Evolutionary conservation across 2,329 filamentous ascomycete genomes (phyloP), one percentile per base, ranked within the genome.

Genomic region (Septoria linicola): DNA sequence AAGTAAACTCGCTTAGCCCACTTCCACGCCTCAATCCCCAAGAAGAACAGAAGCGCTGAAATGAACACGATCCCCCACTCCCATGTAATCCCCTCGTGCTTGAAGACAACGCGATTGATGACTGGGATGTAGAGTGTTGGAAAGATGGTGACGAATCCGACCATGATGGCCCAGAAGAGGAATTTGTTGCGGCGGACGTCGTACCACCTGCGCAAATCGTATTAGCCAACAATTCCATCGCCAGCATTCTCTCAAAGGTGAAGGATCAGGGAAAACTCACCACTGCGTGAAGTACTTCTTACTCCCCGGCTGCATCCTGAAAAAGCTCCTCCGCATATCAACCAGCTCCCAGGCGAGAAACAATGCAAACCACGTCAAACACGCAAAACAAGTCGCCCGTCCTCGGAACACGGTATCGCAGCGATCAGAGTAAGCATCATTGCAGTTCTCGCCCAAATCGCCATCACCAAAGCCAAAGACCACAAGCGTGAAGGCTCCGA

Each of bases 331-430:
- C 17, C 86, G 82, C 70, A 85, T 79, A 63, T 87, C 78, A 53
- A 88, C 76, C 78, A 88, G 84, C 66, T 89, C 85, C 86, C 86
- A 89, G 0, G 87, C 86, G 3, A 88, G 75, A 72, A 89, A 87
- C 11, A 89, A 76, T 0, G 84, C 83, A 59, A 85, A 85, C 85
- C 85, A 89, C 0, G 85, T 89, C 45, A 89, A 76, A 59, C 81
- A 85, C 21, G 83, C 84, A 63, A 89, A 89, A 2, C 82, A 85
- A 0, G 86, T 88, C 1, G 84, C 84, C 11, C 87, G 82, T 0
- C 85, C 86, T 14, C 82, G 82, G 75, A 84, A 88, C 3, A 87
- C 82, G 0, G 76, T 76, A 31, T 83, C 76, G 65, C 85, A 88
- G 7, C 66, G 63, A 0, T 70, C 62, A 36, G 66, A 73, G 66